These are phyloP conservation scores for Beauveria sp. DNA, from an alignment of 2,329 filamentous ascomycete species.

Conservation along the genomic window DNA sequence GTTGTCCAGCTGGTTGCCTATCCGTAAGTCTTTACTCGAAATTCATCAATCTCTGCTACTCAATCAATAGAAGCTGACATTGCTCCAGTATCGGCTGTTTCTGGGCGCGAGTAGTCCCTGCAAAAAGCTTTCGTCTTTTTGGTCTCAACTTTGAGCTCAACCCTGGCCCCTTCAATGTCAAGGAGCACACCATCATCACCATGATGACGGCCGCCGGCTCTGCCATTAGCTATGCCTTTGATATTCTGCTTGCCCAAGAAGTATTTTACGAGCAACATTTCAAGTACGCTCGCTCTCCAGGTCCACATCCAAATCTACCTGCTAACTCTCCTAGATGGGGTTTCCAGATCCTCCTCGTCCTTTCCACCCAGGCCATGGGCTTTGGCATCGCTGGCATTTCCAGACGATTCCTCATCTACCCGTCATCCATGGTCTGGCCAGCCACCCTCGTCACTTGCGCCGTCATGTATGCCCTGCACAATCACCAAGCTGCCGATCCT, in stretches of 20 bases:
- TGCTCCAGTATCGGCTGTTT: conserved; percentile 19
- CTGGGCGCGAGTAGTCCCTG: conserved; percentile 27
- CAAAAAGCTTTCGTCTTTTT: conserved; percentile 23
- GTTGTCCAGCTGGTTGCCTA: conserved; percentile 49
- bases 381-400: conserved; percentile 55
- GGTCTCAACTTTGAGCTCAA: conserved; percentile 28
- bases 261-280: conserved; percentile 45
- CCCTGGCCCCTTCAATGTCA: conserved; percentile 35
- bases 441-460: conserved; percentile 52
- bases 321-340: conserved; percentile 29
- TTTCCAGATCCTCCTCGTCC: conserved; percentile 51
- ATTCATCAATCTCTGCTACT: not conserved
- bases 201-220: conserved; percentile 34
- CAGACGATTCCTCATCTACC: conserved; percentile 51
- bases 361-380: conserved; percentile 56
- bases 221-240: conserved; percentile 27
- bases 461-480: conserved; percentile 58
- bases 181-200: conserved; percentile 43
- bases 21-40: conserved; percentile 22
- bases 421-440: conserved; percentile 59
- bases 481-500: conserved; percentile 46
- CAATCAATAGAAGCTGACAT: not conserved
- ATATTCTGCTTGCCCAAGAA: conserved; percentile 35
- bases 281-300: conserved; percentile 19
- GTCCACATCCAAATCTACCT: not conserved